A percentile compares a stretch with the other conserved stretches of the same genome.
Conservation (phyloP, 306 rosid genomes). For the Gillenia trifoliata region DNA sequence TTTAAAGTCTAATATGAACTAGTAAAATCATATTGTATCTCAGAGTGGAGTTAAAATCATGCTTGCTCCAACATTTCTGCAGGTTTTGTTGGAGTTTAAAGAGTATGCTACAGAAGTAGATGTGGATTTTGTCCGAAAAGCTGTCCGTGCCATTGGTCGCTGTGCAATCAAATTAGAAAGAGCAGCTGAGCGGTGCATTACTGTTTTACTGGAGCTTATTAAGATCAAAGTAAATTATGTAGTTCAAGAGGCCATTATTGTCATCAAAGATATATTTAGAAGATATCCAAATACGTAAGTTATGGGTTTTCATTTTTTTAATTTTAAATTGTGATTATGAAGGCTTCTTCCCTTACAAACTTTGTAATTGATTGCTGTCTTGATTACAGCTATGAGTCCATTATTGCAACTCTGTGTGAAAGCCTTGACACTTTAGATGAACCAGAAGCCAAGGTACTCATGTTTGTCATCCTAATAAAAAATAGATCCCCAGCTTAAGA, state of each 20-base stretch:
- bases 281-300: conserved; percentile 98
- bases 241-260: conserved; percentile 99
- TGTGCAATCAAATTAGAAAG: conserved; percentile 98
- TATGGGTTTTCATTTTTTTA: neutral
- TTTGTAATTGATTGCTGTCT: conserved; percentile 16
- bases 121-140: conserved; percentile 95
- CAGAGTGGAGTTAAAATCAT: neutral
- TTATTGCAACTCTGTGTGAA: conserved; percentile 97
- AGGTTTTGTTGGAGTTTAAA: conserved; percentile 96
- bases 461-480: conserved; percentile 14
- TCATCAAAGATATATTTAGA: conserved; percentile 97
- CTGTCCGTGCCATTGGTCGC: conserved; percentile 99
- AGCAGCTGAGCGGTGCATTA: conserved; percentile 99
- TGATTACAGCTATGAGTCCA: conserved; percentile 80
- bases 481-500: neutral
- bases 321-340: conserved; percentile 6
- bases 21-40: too few species aligned
- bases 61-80: conserved; percentile 16
- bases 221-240: conserved; percentile 98
- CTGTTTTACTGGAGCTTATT: conserved; percentile 96
- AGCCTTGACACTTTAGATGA: conserved; percentile 96
- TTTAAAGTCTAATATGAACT: too few species aligned
- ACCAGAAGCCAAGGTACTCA: conserved; percentile 95
- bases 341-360: conserved; percentile 13
- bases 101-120: conserved; percentile 99